Evolutionary conservation across 2,329 filamentous ascomycete genomes (phyloP), one percentile per base, ranked within the genome.

Genomic region (Epichloe coenophiala): DNA sequence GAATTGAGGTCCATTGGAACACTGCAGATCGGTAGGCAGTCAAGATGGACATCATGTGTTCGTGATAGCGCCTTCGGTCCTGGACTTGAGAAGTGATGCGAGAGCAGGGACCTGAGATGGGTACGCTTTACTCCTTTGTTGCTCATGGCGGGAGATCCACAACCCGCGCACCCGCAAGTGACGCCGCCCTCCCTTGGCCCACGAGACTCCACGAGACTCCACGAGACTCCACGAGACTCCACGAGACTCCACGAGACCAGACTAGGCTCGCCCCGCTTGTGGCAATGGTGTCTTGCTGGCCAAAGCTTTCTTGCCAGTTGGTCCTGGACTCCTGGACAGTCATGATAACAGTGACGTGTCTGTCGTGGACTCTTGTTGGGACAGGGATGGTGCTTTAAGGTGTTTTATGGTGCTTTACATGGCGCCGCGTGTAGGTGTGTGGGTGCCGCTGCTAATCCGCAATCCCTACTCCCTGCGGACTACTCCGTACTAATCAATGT

Each of bases 101-200:
- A 23, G 19, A 42, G 19, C 11, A 19, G 19, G 5, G 19, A 21
- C 19, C 11, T 8, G 17, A 17, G 31, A 41, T 44, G 33, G 48
- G 19, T n/a, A 37, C 41, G 1, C 17, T 17, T 17, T 17, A 17
- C 17, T 17, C 17, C 17, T 17, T 17, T 17, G 17, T 17, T 17
- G 17, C 17, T 17, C 17, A 17, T 31, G 35, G 45, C 45, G 23
- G 49, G 41, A 35, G 46, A 36, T 41, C 50, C 50, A 51, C 50
- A 51, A 46, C 46, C 50, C 45, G 50, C 33, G 23, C 23, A 27
- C 23, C 23, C 23, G 23, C 6, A 27, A 27, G 23, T 23, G 17
- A 23, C 23, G 23, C 23, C 23, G 5, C 23, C 23, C 17, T 17
- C 23, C 23, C 17, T 17, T 17, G 17, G 17, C 17, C 17, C 17